Conservation (phyloP, 176 grass and related monocot species). For the Ensete glaucum region DNA sequence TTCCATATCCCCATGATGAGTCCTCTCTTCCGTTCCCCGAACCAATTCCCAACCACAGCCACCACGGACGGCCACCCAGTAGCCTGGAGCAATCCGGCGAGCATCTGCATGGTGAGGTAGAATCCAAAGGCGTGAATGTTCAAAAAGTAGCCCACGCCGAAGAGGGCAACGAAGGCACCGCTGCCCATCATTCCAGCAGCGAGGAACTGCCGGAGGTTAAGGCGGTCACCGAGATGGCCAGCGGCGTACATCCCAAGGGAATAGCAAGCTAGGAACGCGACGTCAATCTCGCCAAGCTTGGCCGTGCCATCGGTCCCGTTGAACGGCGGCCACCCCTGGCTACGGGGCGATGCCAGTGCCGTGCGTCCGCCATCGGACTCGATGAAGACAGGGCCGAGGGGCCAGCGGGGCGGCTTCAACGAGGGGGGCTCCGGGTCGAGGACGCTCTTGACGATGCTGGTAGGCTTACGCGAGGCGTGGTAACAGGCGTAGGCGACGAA, state of each 20-base stretch:
- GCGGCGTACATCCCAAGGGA: slow-evolving; percentile 58
- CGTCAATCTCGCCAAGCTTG: slow-evolving; percentile 55
- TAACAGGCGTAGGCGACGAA: slow-evolving; percentile 61
- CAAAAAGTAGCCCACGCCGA: slow-evolving; percentile 53
- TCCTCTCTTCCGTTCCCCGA: slow-evolving; percentile 37
- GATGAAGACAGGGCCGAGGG: not conserved
- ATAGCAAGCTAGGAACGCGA: slow-evolving; percentile 60
- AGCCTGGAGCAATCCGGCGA: slow-evolving; percentile 48
- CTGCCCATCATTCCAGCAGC: slow-evolving; percentile 42
- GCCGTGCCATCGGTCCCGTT: slow-evolving; percentile 26
- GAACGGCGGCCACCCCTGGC: slow-evolving; percentile 16
- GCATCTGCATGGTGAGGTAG: slow-evolving; percentile 41
- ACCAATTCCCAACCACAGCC: slow-evolving; percentile 65
- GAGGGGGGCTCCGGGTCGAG: slow-evolving; percentile 31
- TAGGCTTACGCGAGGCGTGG: slow-evolving; percentile 60
- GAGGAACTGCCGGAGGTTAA: slow-evolving; percentile 62
- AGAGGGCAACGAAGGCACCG: slow-evolving; percentile 34
- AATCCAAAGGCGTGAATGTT: slow-evolving; percentile 19
- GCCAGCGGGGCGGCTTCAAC: slow-evolving; percentile 17
- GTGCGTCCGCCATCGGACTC: not conserved
- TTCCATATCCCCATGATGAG: slow-evolving; percentile 72
- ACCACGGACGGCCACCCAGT: slow-evolving; percentile 61
- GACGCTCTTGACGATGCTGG: slow-evolving; percentile 63
- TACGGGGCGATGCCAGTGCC: no score
- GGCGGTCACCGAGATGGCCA: slow-evolving; percentile 54